Evolutionary conservation across 2,329 filamentous ascomycete species (phyloP), one percentile per base, ranked within the genome.

Genomic region (Tolypocladium tropicale): DNA sequence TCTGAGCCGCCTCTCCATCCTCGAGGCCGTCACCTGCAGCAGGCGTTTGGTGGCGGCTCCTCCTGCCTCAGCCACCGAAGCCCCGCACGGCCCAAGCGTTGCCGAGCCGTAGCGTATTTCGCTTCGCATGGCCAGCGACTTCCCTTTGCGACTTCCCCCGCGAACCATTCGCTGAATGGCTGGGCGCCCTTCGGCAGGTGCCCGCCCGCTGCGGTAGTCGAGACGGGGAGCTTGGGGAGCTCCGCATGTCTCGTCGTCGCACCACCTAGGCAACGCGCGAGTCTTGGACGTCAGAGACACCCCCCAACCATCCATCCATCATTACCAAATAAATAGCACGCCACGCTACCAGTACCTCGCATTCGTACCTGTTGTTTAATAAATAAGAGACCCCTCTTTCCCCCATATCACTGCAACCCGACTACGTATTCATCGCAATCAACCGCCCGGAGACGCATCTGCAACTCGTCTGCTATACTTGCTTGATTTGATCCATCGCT

Each of bases 11-110:
- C 9, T 32, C 30, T 32, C 30, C 30, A 10, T 34, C 33, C 33
- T 34, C 33, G 33, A 34, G 33, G 33, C 34, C 14, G 4, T 36
- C 34, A 36, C 34, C 34, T 36, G 12, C 14, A 36, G 14, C 4
- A 16, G 34, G n/a, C n/a, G n/a, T n/a, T 11, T 33, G 32, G 32
- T 11, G 30, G 30, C 23, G 39, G 9, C 39, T 41, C 37, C 4
- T 14, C 12, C 39, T 43, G 43, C 43, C 23, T 48, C 43, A 48
- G 43, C 43, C 43, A 48, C 43, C 43, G 18, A 16, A 16, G 14
- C 43, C 43, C 43, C 54, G 51, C 56, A 53, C 33, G 50, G 50
- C 50, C 54, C 48, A 53, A 50, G 33, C 51, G 52, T 34, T 55
- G 56, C 53, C 48, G 56, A 55, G 53, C 41, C 39, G 30, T 25